Percentiles rank a stretch among this genome's conserved stretches.
Conservation (phyloP, 352 stramenopile genomes). For the Phytophthora agathidicida region DNA sequence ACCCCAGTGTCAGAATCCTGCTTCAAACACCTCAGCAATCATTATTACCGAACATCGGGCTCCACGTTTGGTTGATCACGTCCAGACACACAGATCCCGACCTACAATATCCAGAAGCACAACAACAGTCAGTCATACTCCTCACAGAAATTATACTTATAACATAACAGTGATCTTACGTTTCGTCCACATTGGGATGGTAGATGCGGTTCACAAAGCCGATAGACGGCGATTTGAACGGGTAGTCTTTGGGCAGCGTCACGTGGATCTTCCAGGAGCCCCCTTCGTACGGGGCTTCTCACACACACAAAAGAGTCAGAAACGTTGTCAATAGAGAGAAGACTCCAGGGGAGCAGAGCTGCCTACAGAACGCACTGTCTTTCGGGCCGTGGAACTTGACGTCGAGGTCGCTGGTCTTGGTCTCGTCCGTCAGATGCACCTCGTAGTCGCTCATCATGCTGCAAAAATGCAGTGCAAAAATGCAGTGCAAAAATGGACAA, state of each 20-base stretch:
- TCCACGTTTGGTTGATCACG: constrained; percentile 96
- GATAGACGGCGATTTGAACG: constrained; percentile 94
- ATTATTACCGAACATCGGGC: constrained; percentile 90
- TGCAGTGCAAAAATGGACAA: background rate
- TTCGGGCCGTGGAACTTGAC: constrained; percentile 88
- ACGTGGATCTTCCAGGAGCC: constrained; percentile 94
- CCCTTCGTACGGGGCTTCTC: constrained; percentile 89
- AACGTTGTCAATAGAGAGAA: constrained; percentile 11
- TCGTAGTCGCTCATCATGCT: constrained; percentile 94
- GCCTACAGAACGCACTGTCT: constrained; percentile 81
- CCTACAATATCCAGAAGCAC: constrained; percentile 34
- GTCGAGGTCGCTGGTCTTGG: constrained; percentile 82
- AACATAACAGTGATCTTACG: constrained; percentile 46
- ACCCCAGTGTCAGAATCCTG: constrained; percentile 9
- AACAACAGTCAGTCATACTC: constrained; percentile 10
- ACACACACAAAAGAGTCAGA: constrained; percentile 20
- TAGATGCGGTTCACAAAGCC: constrained; percentile 94
- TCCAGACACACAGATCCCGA: constrained; percentile 93
- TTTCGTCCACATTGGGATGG: constrained; percentile 94
- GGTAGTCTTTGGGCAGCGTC: constrained; percentile 92
- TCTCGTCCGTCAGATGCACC: constrained; percentile 83
- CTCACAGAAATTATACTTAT: too few species aligned
- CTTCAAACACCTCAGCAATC: background rate
- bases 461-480: background rate
- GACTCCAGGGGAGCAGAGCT: background rate